Evolutionary conservation across 1,139 yeast genomes (phyloP).

Genomic region (Pichia sp.): DNA sequence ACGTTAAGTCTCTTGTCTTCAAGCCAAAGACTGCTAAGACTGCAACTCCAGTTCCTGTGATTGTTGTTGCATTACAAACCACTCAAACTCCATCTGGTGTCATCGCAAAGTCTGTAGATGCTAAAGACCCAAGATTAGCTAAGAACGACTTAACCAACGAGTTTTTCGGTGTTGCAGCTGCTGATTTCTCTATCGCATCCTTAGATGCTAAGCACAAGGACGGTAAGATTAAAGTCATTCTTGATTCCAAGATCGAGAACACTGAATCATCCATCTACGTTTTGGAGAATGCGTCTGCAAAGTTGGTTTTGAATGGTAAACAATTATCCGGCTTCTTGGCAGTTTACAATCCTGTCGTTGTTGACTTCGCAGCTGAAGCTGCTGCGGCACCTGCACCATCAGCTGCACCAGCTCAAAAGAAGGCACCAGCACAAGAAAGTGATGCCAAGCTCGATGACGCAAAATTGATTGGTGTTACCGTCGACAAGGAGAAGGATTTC

Average conservation of each 20-base stretch:
- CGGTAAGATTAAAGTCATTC: slow-evolving; percentile 56
- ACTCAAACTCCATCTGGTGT: slow-evolving; percentile 64
- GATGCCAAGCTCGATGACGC: slow-evolving; percentile 74
- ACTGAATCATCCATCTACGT: slow-evolving; percentile 39
- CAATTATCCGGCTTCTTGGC: slow-evolving; percentile 50
- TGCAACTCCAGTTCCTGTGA: slow-evolving; percentile 74
- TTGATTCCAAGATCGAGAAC: slow-evolving; percentile 50
- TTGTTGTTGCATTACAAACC: slow-evolving; percentile 66
- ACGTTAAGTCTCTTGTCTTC: slow-evolving; percentile 68
- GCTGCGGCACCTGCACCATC: slow-evolving; percentile 29
- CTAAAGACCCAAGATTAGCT: slow-evolving; percentile 85
- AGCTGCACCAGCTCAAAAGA: slow-evolving; percentile 19
- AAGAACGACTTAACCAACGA: slow-evolving; percentile 68
- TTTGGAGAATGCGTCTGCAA: slow-evolving; percentile 51
- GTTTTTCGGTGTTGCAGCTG: slow-evolving; percentile 57
- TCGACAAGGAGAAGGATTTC: slow-evolving; percentile 85
- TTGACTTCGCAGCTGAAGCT: slow-evolving; percentile 52
- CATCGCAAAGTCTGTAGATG: slow-evolving; percentile 62
- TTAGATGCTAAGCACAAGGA: slow-evolving; percentile 43
- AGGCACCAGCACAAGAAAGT: slow-evolving; percentile 18
- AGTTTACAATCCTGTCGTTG: slow-evolving; percentile 46
- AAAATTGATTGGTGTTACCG: slow-evolving; percentile 92
- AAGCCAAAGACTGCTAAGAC: slow-evolving; percentile 88
- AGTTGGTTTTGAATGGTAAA: slow-evolving; percentile 49
- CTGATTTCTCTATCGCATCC: slow-evolving; percentile 60